Conservation (phyloP, 177 flowering plant genomes). For the Vitis hybrid region DNA sequence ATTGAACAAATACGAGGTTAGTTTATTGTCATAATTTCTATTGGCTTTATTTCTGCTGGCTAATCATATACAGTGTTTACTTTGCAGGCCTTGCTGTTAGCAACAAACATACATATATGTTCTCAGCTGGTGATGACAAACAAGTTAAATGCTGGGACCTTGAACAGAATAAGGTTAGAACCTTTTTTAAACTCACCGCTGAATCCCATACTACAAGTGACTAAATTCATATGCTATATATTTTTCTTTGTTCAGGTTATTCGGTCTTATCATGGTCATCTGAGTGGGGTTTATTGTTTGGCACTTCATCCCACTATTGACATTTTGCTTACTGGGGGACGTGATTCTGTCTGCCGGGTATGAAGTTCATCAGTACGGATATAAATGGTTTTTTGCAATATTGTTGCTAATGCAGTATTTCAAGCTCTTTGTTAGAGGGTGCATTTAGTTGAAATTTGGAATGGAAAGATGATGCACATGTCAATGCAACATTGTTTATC, state of each 20-base stretch:
- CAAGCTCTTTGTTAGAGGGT: not conserved
- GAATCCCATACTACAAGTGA: not conserved
- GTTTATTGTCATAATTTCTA: conserved; percentile 19
- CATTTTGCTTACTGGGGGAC: conserved; percentile 92
- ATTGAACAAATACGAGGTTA: conserved; percentile 94
- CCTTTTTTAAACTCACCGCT: not conserved
- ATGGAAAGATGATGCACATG: not conserved
- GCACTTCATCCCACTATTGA: conserved; percentile 95
- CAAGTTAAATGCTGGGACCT: conserved; percentile 99
- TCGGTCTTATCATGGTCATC: conserved; percentile 96
- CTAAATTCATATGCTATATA: not conserved
- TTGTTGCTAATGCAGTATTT: not conserved
- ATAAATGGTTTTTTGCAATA: not conserved
- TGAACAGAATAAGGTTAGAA: conserved; percentile 91
- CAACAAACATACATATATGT: conserved; percentile 84
- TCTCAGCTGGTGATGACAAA: conserved; percentile 99
- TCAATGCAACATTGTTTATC: conserved; percentile 17
- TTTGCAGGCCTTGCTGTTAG: conserved; percentile 93
- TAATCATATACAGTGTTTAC: not conserved
- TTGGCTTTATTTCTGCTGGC: not conserved
- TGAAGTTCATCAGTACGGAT: conserved; percentile 2
- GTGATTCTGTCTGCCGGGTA: conserved; percentile 99
- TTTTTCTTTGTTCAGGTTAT: conserved; percentile 61
- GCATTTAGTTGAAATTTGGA: conserved; percentile 1
- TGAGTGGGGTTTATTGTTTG: conserved; percentile 98